phyloP scores from a whole-genome alignment of 306 rosid species.

The Parietaria judaica region DNA sequence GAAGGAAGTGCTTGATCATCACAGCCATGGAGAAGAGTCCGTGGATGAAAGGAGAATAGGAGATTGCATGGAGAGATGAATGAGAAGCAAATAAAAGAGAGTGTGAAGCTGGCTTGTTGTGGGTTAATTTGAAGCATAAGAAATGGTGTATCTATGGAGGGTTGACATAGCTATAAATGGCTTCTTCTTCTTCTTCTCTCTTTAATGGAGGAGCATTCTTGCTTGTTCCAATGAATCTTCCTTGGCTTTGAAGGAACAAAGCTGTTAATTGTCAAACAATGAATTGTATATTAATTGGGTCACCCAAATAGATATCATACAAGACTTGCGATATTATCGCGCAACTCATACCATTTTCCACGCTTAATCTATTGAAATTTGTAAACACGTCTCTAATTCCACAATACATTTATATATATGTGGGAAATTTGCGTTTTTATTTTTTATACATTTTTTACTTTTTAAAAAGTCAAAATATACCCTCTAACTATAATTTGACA shows the following conservation, averaged over 20 bases:
- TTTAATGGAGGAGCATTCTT: slow-evolving; percentile 47
- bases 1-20: slow-evolving; percentile 23
- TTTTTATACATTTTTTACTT: too few relatives aligned
- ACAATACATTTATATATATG: neutral
- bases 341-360: neutral
- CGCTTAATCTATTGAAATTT: neutral
- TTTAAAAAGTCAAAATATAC: too few relatives aligned
- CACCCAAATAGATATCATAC: neutral
- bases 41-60: slow-evolving; percentile 13
- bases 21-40: slow-evolving; percentile 26
- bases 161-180: slow-evolving; percentile 39
- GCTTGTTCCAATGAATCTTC: slow-evolving; percentile 62
- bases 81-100: slow-evolving; percentile 12
- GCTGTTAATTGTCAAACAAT: slow-evolving; percentile 55
- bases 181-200: slow-evolving; percentile 10
- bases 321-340: neutral
- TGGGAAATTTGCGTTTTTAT: too few relatives aligned
- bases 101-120: slow-evolving; percentile 44
- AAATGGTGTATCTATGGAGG: slow-evolving; percentile 30
- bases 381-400: neutral
- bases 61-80: slow-evolving; percentile 44
- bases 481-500: too few relatives aligned
- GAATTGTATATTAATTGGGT: slow-evolving; percentile 18
- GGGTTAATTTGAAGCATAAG: slow-evolving; percentile 27
- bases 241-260: slow-evolving; percentile 87